Base-by-base conservation (phyloP, 441 rosid genomes). In the Raphanus hybrid region DNA sequence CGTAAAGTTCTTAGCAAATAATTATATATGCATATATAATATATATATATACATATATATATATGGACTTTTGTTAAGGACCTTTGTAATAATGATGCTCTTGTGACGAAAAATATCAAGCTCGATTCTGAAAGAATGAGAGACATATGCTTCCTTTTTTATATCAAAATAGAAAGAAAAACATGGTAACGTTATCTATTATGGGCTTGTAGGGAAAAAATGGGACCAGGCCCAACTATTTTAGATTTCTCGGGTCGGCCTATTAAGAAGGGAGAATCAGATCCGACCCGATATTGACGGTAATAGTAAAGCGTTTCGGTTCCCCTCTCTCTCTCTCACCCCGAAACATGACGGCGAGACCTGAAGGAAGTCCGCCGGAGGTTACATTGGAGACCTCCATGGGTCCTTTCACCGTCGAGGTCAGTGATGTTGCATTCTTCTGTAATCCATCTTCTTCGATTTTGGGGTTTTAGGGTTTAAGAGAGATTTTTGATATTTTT, bases 401-500 rank as follows among this genome's bases (percentile, higher is more conserved):
- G 94, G 99, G 99, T 15, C 73, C 92, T 35, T 92, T 96, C 84
- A 87, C 97, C 2, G 86, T 88, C 48, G 98, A 96, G 99, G 99
- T 45, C 7, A 12, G 18, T 45, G 52, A 45, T 45, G 6, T 6
- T 35, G 3, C 5, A 10, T 54, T n/a, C 8, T 18, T 65, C 20
- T 70, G 61, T 29, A 55, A 26, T 57, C 29, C 26, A 58, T 34
- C 54, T 55, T 23, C 5, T n/a, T n/a, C 43, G 61, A 63, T 65
- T 41, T 55, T 63, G 52, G 65, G 70, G 61, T 37, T 60, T 66
- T 48, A 69, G 34, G 57, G 37, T 32, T 32, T 32, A 5, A 23
- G 26, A 23, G 26, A 55, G 71, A 32, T 73, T 6, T 64, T n/a
- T 64, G 48, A 34, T n/a, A n/a, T n/a, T 64, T 58, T 43, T 55